Evolutionary conservation across 2,329 filamentous ascomycete species (phyloP).

Genomic region (Xylaria hypoxylon): DNA sequence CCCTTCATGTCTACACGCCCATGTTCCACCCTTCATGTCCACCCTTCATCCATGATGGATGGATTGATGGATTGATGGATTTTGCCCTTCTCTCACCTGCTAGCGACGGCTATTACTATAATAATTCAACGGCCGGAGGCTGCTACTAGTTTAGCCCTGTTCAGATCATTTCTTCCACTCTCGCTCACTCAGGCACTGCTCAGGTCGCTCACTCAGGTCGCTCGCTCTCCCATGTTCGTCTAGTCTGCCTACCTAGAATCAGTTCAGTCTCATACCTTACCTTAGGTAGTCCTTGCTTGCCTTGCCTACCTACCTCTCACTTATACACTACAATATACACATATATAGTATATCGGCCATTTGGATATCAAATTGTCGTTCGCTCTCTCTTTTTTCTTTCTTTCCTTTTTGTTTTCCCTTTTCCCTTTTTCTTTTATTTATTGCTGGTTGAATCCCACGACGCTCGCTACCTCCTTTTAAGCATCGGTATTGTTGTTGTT

Average conservation of each 20-base stretch:
- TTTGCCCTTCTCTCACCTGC: slow-evolving; percentile 36
- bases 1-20: not conserved
- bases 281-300: too few relatives aligned
- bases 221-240: too few relatives aligned
- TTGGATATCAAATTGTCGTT: slow-evolving; percentile 37
- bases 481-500: slow-evolving; percentile 10
- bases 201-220: slow-evolving; percentile 8
- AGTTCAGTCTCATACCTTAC: not conserved
- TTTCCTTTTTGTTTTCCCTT: slow-evolving; percentile 43
- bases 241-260: not conserved
- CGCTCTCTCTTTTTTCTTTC: slow-evolving; percentile 25
- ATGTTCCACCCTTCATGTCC: not conserved
- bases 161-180: slow-evolving; percentile 28
- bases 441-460: slow-evolving; percentile 23
- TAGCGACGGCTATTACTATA: slow-evolving; percentile 41
- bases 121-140: slow-evolving; percentile 33
- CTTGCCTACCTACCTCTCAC: not conserved
- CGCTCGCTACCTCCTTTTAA: slow-evolving; percentile 36
- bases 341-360: slow-evolving; percentile 9
- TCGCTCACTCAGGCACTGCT: too few relatives aligned
- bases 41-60: not conserved
- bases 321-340: not conserved
- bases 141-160: slow-evolving; percentile 37
- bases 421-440: slow-evolving; percentile 32
- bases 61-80: slow-evolving; percentile 12